Conservation (phyloP, 805 yeast genomes). For the Barnettozyma wickerhamii region DNA sequence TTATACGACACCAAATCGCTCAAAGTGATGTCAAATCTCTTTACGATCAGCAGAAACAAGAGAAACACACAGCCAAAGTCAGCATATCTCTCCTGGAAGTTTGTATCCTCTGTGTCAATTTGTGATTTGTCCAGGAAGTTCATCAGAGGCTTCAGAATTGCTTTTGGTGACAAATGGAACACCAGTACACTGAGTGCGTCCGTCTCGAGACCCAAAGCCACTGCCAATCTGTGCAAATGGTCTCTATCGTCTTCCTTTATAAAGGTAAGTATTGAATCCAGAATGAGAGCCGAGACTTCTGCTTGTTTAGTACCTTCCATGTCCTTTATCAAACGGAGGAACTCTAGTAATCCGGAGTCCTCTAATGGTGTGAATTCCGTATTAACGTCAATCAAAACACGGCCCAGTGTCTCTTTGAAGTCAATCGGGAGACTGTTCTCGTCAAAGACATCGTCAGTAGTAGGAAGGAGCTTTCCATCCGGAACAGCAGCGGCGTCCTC, state of each 20-base stretch:
- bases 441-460: constrained; percentile 31
- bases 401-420: constrained; percentile 25
- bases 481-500: constrained; percentile 38
- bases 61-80: constrained; percentile 62
- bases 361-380: constrained; percentile 47
- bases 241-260: constrained; percentile 37
- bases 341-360: constrained; percentile 48
- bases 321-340: constrained; percentile 43
- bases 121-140: constrained; percentile 47
- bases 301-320: constrained; percentile 44
- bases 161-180: constrained; percentile 40
- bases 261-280: constrained; percentile 31
- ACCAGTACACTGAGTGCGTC: constrained; percentile 39
- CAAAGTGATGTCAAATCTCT: constrained; percentile 34
- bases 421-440: constrained; percentile 30
- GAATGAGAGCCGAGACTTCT: constrained; percentile 36
- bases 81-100: constrained; percentile 62
- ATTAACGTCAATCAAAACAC: constrained; percentile 33
- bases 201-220: constrained; percentile 43
- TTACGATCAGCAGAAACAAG: constrained; percentile 37
- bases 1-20: constrained; percentile 24
- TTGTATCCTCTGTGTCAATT: constrained; percentile 40
- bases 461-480: constrained; percentile 28
- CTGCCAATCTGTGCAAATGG: constrained; percentile 46
- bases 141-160: constrained; percentile 40